Evolutionary conservation across 1,139 yeast species (phyloP).

Genomic region (Hyphopichia burtonii): DNA sequence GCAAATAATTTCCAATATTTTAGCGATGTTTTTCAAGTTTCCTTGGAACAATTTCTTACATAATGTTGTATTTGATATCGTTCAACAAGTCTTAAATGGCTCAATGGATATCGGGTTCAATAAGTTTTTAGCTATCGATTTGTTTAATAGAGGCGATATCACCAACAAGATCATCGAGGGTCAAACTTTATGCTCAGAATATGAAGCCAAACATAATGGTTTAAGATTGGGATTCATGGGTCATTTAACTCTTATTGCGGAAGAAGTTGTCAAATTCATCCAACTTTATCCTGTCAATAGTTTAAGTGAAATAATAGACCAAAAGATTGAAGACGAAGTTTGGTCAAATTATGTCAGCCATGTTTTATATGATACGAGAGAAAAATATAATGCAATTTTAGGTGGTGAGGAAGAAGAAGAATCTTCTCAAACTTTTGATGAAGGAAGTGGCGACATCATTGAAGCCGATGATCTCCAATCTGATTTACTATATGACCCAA

Average conservation of each 20-base stretch:
- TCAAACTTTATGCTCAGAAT: slow-evolving; percentile 70
- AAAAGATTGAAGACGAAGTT: slow-evolving; percentile 54
- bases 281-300: slow-evolving; percentile 66
- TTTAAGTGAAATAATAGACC: slow-evolving; percentile 59
- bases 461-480: slow-evolving; percentile 37
- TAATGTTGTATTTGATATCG: slow-evolving; percentile 95
- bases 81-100: slow-evolving; percentile 93
- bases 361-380: slow-evolving; percentile 83
- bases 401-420: slow-evolving; percentile 65
- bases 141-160: slow-evolving; percentile 76
- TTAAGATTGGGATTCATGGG: slow-evolving; percentile 96
- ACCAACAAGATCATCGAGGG: slow-evolving; percentile 81
- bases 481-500: slow-evolving; percentile 36
- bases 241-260: slow-evolving; percentile 90
- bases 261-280: slow-evolving; percentile 93
- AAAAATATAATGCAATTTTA: slow-evolving; percentile 90
- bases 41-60: slow-evolving; percentile 99
- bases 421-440: slow-evolving; percentile 48
- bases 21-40: slow-evolving; percentile 82
- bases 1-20: slow-evolving; percentile 71
- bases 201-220: slow-evolving; percentile 58
- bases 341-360: slow-evolving; percentile 89
- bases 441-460: slow-evolving; percentile 48
- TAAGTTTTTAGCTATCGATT: slow-evolving; percentile 81
- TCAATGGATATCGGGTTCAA: slow-evolving; percentile 90